Evolutionary conservation across 2,329 filamentous ascomycete species (phyloP), one percentile per base, ranked within the genome.

Genomic region (Beauveria sp.): DNA sequence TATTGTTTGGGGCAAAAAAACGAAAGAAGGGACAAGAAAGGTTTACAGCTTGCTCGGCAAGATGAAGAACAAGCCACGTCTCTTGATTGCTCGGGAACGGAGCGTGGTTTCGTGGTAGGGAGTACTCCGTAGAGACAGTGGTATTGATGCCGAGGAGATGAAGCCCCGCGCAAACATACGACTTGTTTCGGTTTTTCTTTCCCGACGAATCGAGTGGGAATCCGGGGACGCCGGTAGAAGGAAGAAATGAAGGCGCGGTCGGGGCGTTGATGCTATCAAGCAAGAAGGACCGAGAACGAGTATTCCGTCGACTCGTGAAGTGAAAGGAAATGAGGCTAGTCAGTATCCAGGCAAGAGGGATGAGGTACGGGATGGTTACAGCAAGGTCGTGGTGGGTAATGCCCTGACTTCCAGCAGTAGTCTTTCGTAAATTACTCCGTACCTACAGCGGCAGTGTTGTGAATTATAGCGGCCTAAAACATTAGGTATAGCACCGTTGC

Each of bases 251-350:
- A 7, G 53, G 51, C 53, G 18, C 42, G 40, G 53, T 56, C 40
- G 53, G 24, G 40, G 53, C 53, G 53, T 56, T 34, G 53, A 56
- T 56, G 53, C 40, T 56, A 56, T 56, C 53, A 28, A 34, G 53
- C 53, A 18, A 20, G 1, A 16, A 22, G 46, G 31, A 14, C 31
- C 31, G 31, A 34, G 31, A 34, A 34, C 31, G 31, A 34, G 31
- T 34, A 12, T 10, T 12, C 31, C 4, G 31, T 34, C 31, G 31
- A 34, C 10, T 12, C 10, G 46, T 18, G 1, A 31, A 10, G 28
- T 14, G 34, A 38, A 38, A 38, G 12, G 34, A 14, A 38, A 38
- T 14, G 5, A 14, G 12, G 34, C 34, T 38, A 38, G 34, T 38
- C 34, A 38, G 34, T 34, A 34, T 34, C 12, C 34, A 38, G 34